Evolutionary conservation across 345 rosid genomes (phyloP), one percentile per base, ranked within the genome.

Genomic region (Brassica rapa): DNA sequence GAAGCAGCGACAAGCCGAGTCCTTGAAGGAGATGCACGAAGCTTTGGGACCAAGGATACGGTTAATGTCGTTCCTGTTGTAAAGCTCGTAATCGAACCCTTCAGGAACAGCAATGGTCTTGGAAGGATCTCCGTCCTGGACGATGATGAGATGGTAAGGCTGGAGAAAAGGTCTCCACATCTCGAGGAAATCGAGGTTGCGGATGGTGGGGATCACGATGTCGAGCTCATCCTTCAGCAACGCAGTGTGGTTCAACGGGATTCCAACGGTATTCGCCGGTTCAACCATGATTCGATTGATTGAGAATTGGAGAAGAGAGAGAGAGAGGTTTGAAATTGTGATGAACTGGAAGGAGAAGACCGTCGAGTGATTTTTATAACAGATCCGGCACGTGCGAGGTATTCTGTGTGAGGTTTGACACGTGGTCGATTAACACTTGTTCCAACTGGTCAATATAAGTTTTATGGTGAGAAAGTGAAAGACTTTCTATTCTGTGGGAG

Each of bases 161-260:
- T 92, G 84, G 51, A 94, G 88, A 72, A 94, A 94, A 0, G 98
- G 98, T 81, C 98, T 87, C 98, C 98, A 94, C 97, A 92, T 94
- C 89, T 94, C 98, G 41, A 94, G 89, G 81, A 94, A 94, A 59
- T 94, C 98, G 37, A 94, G 88, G 83, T 94, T 94, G 56, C 98
- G 84, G 73, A 94, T 94, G 12, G 98, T 94, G 0, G 98, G 98
- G 30, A 94, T 94, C 24, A 94, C 97, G 11, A 94, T 94, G 66
- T 94, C 98, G 1, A 94, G 89, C 89, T 89, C 97, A 74, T 94
- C 97, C 56, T 85, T 94, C 86, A 94, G 77, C 62, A 62, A 69
- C 6, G 94, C 82, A 0, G 72, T 21, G 0, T 77, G 86, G 33
- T 77, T 77, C 29, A 82, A 66, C 75, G 86, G 82, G 32, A 80